Percentiles rank a stretch among this genome's conserved stretches.
Conservation (phyloP, 148 eudicot genomes). For the Fagopyrum homotropicum region DNA sequence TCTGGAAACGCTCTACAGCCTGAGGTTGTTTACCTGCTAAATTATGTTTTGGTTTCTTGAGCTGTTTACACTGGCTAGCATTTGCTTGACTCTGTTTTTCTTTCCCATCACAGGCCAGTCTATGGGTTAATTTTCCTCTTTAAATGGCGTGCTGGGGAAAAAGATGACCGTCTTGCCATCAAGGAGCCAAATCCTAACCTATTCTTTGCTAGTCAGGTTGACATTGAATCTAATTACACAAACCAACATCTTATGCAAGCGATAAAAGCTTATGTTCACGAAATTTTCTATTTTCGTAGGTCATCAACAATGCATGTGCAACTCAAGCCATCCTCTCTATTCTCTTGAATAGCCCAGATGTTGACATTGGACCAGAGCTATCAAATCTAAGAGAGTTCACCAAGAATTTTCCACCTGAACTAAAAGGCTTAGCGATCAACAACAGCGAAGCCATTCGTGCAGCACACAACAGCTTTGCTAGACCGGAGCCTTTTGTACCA, state of each 20-base stretch:
- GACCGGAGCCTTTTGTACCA: constrained; percentile 93
- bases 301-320: constrained; percentile 97
- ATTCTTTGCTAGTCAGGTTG: constrained; percentile 97
- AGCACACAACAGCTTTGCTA: constrained; percentile 93
- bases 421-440: constrained; percentile 94
- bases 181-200: constrained; percentile 92
- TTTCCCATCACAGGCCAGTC: constrained; percentile 57
- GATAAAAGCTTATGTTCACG: constrained; percentile 3
- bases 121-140: constrained; percentile 93
- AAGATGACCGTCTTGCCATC: constrained; percentile 72
- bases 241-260: neutral
- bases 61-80: neutral
- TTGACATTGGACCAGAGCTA: constrained; percentile 87
- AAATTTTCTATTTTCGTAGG: constrained; percentile 32
- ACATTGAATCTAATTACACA: constrained; percentile 4
- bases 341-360: constrained; percentile 82
- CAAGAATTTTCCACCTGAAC: constrained; percentile 86
- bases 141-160: constrained; percentile 96
- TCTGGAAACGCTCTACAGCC: constrained; percentile 71
- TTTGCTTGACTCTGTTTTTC: neutral
- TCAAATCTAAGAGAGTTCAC: constrained; percentile 83
- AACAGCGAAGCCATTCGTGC: constrained; percentile 96
- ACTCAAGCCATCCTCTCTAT: constrained; percentile 99
- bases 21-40: constrained; percentile 36
- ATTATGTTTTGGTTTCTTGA: neutral